Conservation (phyloP, 164 flowering plant species). For the Chimonanthus salicifolius region DNA sequence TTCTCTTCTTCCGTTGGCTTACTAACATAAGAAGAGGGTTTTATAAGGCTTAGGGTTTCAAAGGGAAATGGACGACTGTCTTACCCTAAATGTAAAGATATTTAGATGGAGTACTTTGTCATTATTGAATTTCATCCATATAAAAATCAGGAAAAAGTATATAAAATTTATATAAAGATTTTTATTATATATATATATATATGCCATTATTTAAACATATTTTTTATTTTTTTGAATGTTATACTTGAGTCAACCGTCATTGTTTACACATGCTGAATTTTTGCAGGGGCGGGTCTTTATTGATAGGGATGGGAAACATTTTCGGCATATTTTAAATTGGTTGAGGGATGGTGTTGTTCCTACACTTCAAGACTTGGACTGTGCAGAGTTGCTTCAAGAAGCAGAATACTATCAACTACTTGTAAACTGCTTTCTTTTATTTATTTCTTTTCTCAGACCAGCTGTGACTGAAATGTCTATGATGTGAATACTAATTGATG, state of each 20-base stretch:
- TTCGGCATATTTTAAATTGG: conserved; percentile 91
- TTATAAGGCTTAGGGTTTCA: too few species aligned
- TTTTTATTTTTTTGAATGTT: neutral
- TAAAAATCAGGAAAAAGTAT: too few species aligned
- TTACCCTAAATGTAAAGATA: too few species aligned
- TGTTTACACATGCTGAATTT: conserved; percentile 19
- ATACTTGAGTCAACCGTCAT: conserved; percentile 11
- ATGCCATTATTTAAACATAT: too few species aligned
- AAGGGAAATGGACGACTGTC: too few species aligned
- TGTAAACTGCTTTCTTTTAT: conserved; percentile 31
- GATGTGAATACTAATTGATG: neutral
- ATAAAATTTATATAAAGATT: too few species aligned
- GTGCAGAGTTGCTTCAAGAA: conserved; percentile 67
- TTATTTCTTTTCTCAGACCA: neutral
- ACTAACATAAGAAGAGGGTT: too few species aligned
- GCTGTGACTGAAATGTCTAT: too few species aligned
- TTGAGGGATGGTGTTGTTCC: conserved; percentile 93
- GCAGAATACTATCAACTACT: conserved; percentile 91
- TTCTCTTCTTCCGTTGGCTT: too few species aligned
- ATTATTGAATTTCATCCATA: too few species aligned
- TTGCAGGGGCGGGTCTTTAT: conserved; percentile 85
- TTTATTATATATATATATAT: too few species aligned
- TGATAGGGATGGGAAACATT: conserved; percentile 93
- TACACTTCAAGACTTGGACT: conserved; percentile 47
- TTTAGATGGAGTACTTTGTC: too few species aligned